phyloP scores from a whole-genome alignment of 805 yeast genomes.

The Wickerhamiella domercqiae region DNA sequence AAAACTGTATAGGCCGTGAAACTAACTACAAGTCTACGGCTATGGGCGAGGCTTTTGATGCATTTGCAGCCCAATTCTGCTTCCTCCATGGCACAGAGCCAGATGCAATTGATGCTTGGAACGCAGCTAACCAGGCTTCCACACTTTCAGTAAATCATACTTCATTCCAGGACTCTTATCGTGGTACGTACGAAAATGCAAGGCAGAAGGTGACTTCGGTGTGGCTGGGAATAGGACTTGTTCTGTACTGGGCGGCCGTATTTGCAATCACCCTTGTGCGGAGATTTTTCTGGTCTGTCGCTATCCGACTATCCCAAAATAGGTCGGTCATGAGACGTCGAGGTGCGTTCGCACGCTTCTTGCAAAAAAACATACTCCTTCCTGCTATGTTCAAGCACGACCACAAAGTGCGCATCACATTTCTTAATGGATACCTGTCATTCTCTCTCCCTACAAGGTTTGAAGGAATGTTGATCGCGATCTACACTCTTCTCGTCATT shows the following conservation, averaged over 20 bases:
- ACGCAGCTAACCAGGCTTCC: slow-evolving; percentile 1
- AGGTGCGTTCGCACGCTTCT: slow-evolving; percentile 12
- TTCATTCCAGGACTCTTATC: slow-evolving; percentile 11
- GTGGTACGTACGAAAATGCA: slow-evolving; percentile 13
- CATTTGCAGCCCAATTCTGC: slow-evolving; percentile 18
- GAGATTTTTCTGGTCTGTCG: slow-evolving; percentile 6
- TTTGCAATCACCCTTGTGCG: slow-evolving; percentile 4
- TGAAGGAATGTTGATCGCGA: slow-evolving; percentile 31
- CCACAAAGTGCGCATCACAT: slow-evolving; percentile 20
- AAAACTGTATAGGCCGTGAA: slow-evolving; percentile 19
- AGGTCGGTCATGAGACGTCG: slow-evolving; percentile 16
- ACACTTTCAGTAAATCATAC: slow-evolving; percentile 8
- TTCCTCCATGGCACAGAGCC: slow-evolving; percentile 10
- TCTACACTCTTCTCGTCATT: slow-evolving; percentile 27
- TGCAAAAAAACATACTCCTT: slow-evolving; percentile 21
- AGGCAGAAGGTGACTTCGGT: slow-evolving; percentile 20
- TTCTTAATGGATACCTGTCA: slow-evolving; percentile 12
- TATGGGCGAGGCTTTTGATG: slow-evolving; percentile 23
- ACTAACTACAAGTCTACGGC: slow-evolving; percentile 13
- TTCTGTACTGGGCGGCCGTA: slow-evolving; percentile 21
- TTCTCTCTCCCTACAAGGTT: slow-evolving; percentile 37
- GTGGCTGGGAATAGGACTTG: slow-evolving; percentile 22
- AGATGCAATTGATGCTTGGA: slow-evolving; percentile 9
- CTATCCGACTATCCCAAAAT: slow-evolving; percentile 14
- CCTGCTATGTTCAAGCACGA: slow-evolving; percentile 25